Evolutionary conservation across 164 flowering plant species (phyloP).

Genomic region (Annona cherimola): DNA sequence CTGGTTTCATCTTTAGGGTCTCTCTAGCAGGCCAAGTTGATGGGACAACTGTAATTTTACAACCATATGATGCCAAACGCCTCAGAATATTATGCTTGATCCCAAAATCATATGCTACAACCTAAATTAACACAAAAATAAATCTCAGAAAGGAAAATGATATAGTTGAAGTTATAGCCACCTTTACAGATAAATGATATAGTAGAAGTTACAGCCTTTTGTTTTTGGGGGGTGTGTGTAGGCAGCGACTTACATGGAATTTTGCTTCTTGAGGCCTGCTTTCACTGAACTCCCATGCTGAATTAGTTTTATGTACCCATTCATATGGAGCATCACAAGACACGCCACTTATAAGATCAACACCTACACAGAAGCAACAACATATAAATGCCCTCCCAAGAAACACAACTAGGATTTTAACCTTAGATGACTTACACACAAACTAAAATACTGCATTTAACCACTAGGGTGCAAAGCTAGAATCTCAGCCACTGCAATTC

Average conservation of each 20-base stretch:
- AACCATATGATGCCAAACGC: slow-evolving; percentile 78
- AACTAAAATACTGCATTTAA: no score
- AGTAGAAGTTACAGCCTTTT: neutral
- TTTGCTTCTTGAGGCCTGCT: slow-evolving; percentile 21
- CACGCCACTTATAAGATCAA: slow-evolving; percentile 80
- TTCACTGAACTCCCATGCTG: slow-evolving; percentile 63
- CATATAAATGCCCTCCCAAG: neutral
- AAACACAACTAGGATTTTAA: neutral
- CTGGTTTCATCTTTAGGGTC: slow-evolving; percentile 71
- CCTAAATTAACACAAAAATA: slow-evolving; percentile 29
- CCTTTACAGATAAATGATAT: neutral
- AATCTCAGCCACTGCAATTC: neutral
- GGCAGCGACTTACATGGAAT: slow-evolving; percentile 44
- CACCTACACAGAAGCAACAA: slow-evolving; percentile 38
- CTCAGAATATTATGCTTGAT: slow-evolving; percentile 82
- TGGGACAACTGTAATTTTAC: slow-evolving; percentile 86
- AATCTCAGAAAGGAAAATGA: neutral
- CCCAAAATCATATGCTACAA: slow-evolving; percentile 91
- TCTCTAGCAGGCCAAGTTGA: slow-evolving; percentile 85
- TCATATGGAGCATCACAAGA: slow-evolving; percentile 67
- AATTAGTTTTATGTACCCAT: slow-evolving; percentile 66
- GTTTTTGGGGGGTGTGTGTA: neutral
- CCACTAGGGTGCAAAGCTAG: no score
- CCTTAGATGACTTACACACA: neutral
- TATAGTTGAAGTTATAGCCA: neutral